phyloP scores from a whole-genome alignment of 768 basidiomycete species.

The Amanita jacksonii region DNA sequence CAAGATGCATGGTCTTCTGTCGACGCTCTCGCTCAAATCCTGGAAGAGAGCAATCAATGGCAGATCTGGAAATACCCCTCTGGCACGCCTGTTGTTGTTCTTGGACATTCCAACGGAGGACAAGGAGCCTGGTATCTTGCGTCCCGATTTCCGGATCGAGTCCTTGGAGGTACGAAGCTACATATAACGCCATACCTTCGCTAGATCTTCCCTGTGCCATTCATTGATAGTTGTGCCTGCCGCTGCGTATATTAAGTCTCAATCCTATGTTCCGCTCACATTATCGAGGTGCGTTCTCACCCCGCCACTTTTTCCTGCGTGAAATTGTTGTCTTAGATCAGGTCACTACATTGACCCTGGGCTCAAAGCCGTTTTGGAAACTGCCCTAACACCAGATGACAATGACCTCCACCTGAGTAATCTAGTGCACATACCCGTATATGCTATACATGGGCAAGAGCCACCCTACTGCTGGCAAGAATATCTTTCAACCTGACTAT shows the following conservation, averaged over 20 bases:
- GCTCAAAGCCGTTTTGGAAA: slow-evolving; percentile 61
- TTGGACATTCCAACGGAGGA: slow-evolving; percentile 92
- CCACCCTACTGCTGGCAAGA: not conserved
- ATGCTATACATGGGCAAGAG: slow-evolving; percentile 72
- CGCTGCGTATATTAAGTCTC: slow-evolving; percentile 80
- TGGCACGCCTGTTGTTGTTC: slow-evolving; percentile 44
- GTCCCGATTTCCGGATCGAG: slow-evolving; percentile 67
- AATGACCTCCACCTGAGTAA: slow-evolving; percentile 84
- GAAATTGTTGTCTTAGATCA: slow-evolving; percentile 30
- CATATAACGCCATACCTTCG: not conserved
- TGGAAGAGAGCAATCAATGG: slow-evolving; percentile 29
- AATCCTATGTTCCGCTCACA: slow-evolving; percentile 70
- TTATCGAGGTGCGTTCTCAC: slow-evolving; percentile 41
- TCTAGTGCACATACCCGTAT: slow-evolving; percentile 53
- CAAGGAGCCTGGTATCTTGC: slow-evolving; percentile 83
- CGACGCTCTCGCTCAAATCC: slow-evolving; percentile 42
- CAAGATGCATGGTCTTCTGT: slow-evolving; percentile 59
- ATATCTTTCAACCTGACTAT: not conserved
- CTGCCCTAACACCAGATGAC: slow-evolving; percentile 73
- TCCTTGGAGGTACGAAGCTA: slow-evolving; percentile 42
- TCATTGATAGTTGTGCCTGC: slow-evolving; percentile 57
- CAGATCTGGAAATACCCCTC: slow-evolving; percentile 27
- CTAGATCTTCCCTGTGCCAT: no score
- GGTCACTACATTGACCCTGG: slow-evolving; percentile 73
- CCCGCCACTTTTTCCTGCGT: not conserved